Evolutionary conservation across 768 basidiomycete species (phyloP).

Genomic region (Dioszegia aurantiaca): DNA sequence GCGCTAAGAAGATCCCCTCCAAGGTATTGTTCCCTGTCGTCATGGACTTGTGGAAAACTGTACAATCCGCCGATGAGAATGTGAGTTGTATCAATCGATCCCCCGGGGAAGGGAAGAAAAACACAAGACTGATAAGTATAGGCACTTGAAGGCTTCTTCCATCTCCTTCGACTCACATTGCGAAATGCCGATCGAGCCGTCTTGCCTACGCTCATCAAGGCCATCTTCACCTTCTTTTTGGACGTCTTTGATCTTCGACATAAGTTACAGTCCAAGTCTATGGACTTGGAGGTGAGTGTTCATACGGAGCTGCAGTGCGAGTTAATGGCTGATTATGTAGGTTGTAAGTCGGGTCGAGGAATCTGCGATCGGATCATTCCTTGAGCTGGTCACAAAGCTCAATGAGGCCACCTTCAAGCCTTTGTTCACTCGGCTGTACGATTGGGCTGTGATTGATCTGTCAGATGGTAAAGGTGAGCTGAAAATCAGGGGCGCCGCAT

Average conservation of each 20-base stretch:
- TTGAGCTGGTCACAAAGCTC: slow-evolving; percentile 84
- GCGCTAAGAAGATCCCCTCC: slow-evolving; percentile 69
- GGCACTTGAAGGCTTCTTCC: slow-evolving; percentile 61
- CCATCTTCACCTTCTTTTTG: slow-evolving; percentile 73
- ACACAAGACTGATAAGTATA: slow-evolving; percentile 10
- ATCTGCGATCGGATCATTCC: slow-evolving; percentile 67
- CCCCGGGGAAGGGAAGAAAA: too few relatives aligned
- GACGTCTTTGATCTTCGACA: slow-evolving; percentile 66
- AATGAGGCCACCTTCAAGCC: slow-evolving; percentile 90
- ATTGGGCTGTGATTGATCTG: slow-evolving; percentile 76
- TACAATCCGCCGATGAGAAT: slow-evolving; percentile 35
- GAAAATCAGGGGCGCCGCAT: not conserved
- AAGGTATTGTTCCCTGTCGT: slow-evolving; percentile 68
- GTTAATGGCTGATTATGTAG: slow-evolving; percentile 17
- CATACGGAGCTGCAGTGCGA: too few relatives aligned
- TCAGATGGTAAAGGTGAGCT: slow-evolving; percentile 53
- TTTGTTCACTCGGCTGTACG: slow-evolving; percentile 82
- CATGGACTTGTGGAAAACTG: slow-evolving; percentile 51
- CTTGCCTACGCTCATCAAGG: slow-evolving; percentile 65
- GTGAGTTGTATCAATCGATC: slow-evolving; percentile 25
- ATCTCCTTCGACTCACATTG: slow-evolving; percentile 64
- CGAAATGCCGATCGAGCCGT: slow-evolving; percentile 64
- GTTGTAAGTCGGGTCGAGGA: slow-evolving; percentile 47
- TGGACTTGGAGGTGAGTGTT: slow-evolving; percentile 33
- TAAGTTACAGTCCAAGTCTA: slow-evolving; percentile 34